These are phyloP conservation scores for Gamarada debralockiae DNA, from an alignment of 495 filamentous ascomycete genomes.

Conservation along the genomic window DNA sequence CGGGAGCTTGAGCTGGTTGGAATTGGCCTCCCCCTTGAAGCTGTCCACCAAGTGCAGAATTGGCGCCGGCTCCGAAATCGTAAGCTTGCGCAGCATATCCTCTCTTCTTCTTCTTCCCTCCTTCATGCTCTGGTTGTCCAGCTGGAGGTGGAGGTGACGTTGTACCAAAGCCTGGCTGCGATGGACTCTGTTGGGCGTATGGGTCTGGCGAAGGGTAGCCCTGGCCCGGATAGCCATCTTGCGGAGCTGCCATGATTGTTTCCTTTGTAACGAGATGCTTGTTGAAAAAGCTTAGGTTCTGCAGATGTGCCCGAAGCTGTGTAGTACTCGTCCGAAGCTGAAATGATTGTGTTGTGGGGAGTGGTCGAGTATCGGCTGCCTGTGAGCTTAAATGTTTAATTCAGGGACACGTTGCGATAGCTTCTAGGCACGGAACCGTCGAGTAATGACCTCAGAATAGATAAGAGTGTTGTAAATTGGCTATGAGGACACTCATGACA, in stretches of 20 bases:
- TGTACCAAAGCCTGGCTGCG: constrained; percentile 30
- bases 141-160: constrained; percentile 35
- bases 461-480: neutral
- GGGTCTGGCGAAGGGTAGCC: constrained; percentile 50
- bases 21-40: constrained; percentile 39
- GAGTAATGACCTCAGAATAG: constrained; percentile 9
- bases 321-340: constrained; percentile 1
- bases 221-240: constrained; percentile 61
- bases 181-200: constrained; percentile 37
- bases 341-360: neutral
- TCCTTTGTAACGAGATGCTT: neutral
- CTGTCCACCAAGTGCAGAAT: constrained; percentile 66
- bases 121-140: constrained; percentile 41
- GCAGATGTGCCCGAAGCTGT: constrained; percentile 7
- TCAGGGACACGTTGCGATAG: constrained; percentile 24
- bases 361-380: neutral
- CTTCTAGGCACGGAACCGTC: constrained; percentile 7
- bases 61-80: constrained; percentile 86
- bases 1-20: constrained; percentile 22
- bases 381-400: neutral
- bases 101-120: constrained; percentile 76
- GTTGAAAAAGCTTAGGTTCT: constrained; percentile 9
- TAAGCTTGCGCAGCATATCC: constrained; percentile 92
- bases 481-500: constrained; percentile 17
- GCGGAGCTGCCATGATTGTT: constrained; percentile 46